Evolutionary conservation across 140 eudicot genomes (phyloP), one percentile per base, ranked within the genome.

Genomic region (Anethum foeniculum): DNA sequence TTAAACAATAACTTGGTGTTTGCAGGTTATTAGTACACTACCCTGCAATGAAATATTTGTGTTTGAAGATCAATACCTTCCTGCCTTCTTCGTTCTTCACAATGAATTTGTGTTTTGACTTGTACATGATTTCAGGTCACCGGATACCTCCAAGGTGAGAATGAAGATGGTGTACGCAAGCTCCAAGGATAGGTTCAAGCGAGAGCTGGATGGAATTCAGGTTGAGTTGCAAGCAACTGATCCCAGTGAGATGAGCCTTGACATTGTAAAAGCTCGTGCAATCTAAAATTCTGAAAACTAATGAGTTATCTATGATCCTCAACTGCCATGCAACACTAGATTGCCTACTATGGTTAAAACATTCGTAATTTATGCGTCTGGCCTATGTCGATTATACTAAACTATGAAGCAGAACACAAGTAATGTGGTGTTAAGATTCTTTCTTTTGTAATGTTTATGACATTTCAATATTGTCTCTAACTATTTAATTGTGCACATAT

Each of bases 121-220:
- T 39, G 14, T 41, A 43, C 39, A 21, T 30, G 28, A 52, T 80
- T 30, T 58, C 44, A 88, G 91, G 91, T 85, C 88, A n/a, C 93
- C 91, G 13, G 93, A 89, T 34, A 85, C 88, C 71, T 89, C 96
- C 62, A 89, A 72, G 83, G 93, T 89, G 86, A 85, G 96, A 60
- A 91, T 89, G 93, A 91, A 91, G 89, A 91, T 91, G 96, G 88
- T 87, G 72, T 87, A 87, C 41, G 90, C 90, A 34, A 87, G 90
- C 84, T 85, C 88, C 23, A 87, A 85, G 77, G 90, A 87, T 78
- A 85, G 88, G 76, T 87, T 87, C 84, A 87, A 87, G 87, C 84
- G 90, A 80, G 88, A 87, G 78, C 60, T 85, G 58, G 88, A 87
- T 23, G 90, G 88, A 65, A 87, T 87, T 47, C 90, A 87, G 71